Percentiles rank a stretch among this genome's conserved stretches.
Conservation (phyloP, 2,329 filamentous ascomycete genomes). For the Aspergillus costaricaensis region DNA sequence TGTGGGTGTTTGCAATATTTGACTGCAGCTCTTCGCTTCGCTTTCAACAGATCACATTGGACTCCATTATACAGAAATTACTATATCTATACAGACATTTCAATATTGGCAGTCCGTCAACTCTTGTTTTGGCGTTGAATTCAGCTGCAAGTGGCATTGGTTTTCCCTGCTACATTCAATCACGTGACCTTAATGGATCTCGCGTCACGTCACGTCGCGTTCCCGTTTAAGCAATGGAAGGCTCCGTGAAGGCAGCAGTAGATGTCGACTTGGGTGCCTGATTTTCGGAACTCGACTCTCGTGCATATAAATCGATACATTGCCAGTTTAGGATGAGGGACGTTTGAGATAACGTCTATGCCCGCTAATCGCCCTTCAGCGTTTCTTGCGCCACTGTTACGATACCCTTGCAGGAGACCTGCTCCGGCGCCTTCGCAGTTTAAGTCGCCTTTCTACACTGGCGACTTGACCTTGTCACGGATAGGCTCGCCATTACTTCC, state of each 20-base stretch:
- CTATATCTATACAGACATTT: no score
- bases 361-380: slow-evolving; percentile 10
- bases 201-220: slow-evolving; percentile 28
- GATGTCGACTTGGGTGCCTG: slow-evolving; percentile 4
- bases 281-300: background rate
- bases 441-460: background rate
- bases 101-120: no score
- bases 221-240: background rate
- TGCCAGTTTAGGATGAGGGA: background rate
- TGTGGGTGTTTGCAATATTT: slow-evolving; percentile 5
- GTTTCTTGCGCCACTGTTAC: slow-evolving; percentile 14
- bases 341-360: slow-evolving; percentile 21
- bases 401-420: slow-evolving; percentile 14
- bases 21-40: background rate
- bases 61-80: background rate
- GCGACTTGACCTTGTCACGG: background rate
- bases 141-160: background rate
- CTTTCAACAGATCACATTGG: no score
- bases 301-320: background rate
- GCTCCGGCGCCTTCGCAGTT: slow-evolving; percentile 6
- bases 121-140: background rate
- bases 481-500: background rate
- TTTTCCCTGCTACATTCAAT: background rate
- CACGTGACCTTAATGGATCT: slow-evolving; percentile 23
- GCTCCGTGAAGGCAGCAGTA: slow-evolving; percentile 6